Base-by-base conservation (phyloP, 495 filamentous ascomycete genomes). In the Trichoderma reesei region DNA sequence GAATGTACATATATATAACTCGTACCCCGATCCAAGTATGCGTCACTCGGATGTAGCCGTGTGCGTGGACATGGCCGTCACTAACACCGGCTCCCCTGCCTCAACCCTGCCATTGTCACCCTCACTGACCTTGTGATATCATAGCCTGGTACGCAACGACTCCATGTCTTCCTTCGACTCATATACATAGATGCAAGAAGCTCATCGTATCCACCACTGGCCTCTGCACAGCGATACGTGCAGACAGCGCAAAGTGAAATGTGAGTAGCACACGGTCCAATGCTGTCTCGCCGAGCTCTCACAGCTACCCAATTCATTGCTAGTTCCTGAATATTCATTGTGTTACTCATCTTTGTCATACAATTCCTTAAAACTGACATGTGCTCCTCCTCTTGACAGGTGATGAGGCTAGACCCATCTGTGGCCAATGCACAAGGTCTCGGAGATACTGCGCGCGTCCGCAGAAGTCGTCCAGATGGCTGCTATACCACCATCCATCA, bases 181-280 rank as follows among this genome's bases (percentile, higher is more conserved):
- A 26, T 26, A 1, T 26, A 26, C 26, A 39, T 39, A 7, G 38
- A 11, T 11, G 11, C 2, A 46, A 56, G 26, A 11, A 10, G 34
- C 51, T 56, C 5, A 56, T 56, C 7, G 16, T 10, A 34, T 14
- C 51, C 7, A 7, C 51, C 31, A 13, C 34, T 16, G 26, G 51
- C 51, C 14, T 13, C 31, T 56, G n/a, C 11, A 46, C 37, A 72
- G 75, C 63, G 66, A 72, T 51, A 67, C 68, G 8, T 78, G 74
- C 63, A 68, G 74, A 18, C 64, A 62, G 42, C 70, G 73, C 16
- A 72, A 74, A 54, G 64, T 75, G 0, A 73, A 72, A 65, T 78
- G 75, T 75, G 66, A 61, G 71, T 65, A 37, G 33, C 14, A 20
- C 31, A 13, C 63, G 33, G 63, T 44, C 26, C 26, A 26, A 26